Base-by-base conservation (phyloP, 1,284 basidiomycete species). In the Boletus sp. region DNA sequence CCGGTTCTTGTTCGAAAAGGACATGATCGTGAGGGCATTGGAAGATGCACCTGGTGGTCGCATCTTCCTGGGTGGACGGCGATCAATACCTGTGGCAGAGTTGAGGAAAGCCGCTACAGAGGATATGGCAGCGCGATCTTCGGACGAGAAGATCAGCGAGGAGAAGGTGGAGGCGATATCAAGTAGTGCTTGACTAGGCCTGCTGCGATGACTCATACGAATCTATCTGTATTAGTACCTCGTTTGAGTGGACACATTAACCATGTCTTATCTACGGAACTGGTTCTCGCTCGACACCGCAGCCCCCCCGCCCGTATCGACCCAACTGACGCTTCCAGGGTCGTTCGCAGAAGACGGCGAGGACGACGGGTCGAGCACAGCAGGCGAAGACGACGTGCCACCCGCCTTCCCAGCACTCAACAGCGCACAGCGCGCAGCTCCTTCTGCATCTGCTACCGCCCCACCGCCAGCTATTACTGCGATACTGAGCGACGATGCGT, bases 341-440 rank as follows among this genome's bases (percentile, higher is more conserved):
- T 51, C 61, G 9, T 54, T 57, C 39, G 38, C 30, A 22, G 72
- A 72, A n/a, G 73, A 76, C 10, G 72, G 75, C 13, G 76, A 75
- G 4, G 76, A 77, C 14, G 74, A 76, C 40, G 76, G 75, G 25
- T 73, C 75, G 4, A 76, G 74, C 47, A 78, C 75, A 0, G 81
- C 82, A 56, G 75, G 76, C 36, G 78, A 84, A 51, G 77, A 84
- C 51, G 86, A 93, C 58, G 63, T 67, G 2, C 84, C 91, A 1
- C 93, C 94, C 4, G 81, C 83, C 0, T 96, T 96, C 65, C 94
- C 94, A 5, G 79, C 83, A 20, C 72, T 82, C 4, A 77, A 82
- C 63, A 94, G 91, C 48, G 83, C 84, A 13, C 94, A 96, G 61
- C 84, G 93, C n/a, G 70, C 72, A 23, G 41, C 68, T 3, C 41